These are phyloP conservation scores for Lodderomyces margitis DNA, from an alignment of 1,139 yeast species.

Conservation along the genomic window DNA sequence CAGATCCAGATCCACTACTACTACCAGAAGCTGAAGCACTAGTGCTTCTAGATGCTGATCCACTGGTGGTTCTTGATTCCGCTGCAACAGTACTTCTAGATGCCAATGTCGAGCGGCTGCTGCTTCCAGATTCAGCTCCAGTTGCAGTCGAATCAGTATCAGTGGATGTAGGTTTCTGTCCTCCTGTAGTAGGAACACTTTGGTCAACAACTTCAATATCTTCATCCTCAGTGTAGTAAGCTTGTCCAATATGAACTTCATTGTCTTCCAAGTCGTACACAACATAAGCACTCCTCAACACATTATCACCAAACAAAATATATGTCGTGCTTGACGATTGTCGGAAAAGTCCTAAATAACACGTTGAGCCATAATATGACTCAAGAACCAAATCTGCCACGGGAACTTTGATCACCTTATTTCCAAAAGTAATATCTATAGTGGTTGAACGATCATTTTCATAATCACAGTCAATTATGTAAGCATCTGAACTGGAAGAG, in stretches of 20 bases:
- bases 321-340: slow-evolving; percentile 20
- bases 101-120: too few species aligned
- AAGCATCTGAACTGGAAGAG: slow-evolving; percentile 21
- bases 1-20: neutral
- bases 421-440: slow-evolving; percentile 38
- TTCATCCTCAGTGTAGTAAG: slow-evolving; percentile 28
- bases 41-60: too few species aligned
- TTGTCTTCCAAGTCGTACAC: slow-evolving; percentile 72
- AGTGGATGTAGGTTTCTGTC: slow-evolving; percentile 5
- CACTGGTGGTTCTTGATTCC: too few species aligned
- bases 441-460: slow-evolving; percentile 4
- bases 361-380: slow-evolving; percentile 16
- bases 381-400: slow-evolving; percentile 24
- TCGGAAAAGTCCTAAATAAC: slow-evolving; percentile 31
- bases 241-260: slow-evolving; percentile 69
- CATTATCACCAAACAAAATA: slow-evolving; percentile 64
- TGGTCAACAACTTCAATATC: slow-evolving; percentile 10
- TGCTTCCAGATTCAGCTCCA: neutral
- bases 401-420: slow-evolving; percentile 35
- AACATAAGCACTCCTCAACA: slow-evolving; percentile 69
- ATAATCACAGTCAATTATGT: slow-evolving; percentile 20
- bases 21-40: too few species aligned
- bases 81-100: too few species aligned
- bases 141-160: neutral
- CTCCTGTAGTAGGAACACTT: slow-evolving; percentile 10